Percentiles rank a stretch among this genome's conserved stretches.
Conservation (phyloP, 352 stramenopile species). For the Globisporangium spiculum region DNA sequence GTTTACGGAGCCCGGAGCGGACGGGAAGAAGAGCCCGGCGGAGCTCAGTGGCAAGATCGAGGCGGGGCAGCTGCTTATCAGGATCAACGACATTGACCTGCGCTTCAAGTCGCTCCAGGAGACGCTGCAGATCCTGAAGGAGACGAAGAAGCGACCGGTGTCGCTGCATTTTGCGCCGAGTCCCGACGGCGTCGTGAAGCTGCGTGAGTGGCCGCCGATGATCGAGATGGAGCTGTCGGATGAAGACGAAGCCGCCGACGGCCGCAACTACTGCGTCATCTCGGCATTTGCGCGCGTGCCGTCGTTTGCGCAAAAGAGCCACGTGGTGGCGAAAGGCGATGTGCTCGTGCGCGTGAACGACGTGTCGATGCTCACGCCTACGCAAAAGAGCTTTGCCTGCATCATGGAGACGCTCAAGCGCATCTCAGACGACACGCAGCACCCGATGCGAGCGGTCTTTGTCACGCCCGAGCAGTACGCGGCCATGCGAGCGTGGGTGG, state of each 20-base stretch:
- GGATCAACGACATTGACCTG: slow-evolving; percentile 68
- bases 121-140: slow-evolving; percentile 54
- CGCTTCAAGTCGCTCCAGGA: slow-evolving; percentile 62
- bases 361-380: slow-evolving; percentile 41
- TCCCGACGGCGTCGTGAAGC: slow-evolving; percentile 72
- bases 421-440: slow-evolving; percentile 44
- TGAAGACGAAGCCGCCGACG: slow-evolving; percentile 46
- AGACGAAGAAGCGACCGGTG: slow-evolving; percentile 54
- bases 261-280: slow-evolving; percentile 62
- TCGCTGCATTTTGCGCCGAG: slow-evolving; percentile 75
- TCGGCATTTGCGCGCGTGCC: slow-evolving; percentile 67
- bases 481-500: slow-evolving; percentile 27
- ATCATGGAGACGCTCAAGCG: slow-evolving; percentile 62
- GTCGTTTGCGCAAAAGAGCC: slow-evolving; percentile 70
- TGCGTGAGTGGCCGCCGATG: slow-evolving; percentile 82
- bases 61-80: slow-evolving; percentile 55
- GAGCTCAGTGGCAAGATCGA: slow-evolving; percentile 77
- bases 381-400: slow-evolving; percentile 40
- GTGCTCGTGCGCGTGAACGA: slow-evolving; percentile 67
- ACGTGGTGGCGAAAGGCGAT: slow-evolving; percentile 59
- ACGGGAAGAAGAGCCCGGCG: slow-evolving; percentile 53
- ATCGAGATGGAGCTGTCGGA: slow-evolving; percentile 66
- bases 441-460: slow-evolving; percentile 53
- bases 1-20: slow-evolving; percentile 41
- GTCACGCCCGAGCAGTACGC: slow-evolving; percentile 56